Conservation (phyloP, 192 early-diverging fungal genomes). For the Backusella sp. region DNA sequence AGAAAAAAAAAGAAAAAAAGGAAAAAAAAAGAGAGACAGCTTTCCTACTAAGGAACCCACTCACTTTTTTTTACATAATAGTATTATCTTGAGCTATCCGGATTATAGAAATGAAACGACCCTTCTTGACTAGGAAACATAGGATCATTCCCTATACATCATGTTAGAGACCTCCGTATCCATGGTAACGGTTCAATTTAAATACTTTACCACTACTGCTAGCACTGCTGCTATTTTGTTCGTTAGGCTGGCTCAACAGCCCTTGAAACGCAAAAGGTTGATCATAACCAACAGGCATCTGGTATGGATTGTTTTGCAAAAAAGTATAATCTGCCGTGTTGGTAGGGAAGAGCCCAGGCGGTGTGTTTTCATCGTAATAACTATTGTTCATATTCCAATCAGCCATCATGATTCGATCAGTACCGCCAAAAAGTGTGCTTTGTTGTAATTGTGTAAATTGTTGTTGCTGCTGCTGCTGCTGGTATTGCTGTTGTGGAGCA, state of each 20-base stretch:
- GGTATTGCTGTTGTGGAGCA: background rate
- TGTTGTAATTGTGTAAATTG: background rate
- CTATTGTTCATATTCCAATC: background rate
- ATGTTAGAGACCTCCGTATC: no score
- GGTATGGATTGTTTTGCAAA: background rate
- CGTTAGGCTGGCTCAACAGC: background rate
- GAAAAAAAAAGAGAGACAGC: no score
- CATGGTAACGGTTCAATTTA: no score
- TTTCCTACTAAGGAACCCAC: no score
- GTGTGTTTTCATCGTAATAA: background rate
- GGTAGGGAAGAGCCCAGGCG: background rate
- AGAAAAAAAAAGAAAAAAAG: no score
- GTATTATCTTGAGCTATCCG: no score
- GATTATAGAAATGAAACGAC: no score
- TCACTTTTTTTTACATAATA: no score
- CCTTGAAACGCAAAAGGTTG: background rate
- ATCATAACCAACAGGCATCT: constrained; percentile 6
- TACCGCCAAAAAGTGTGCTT: background rate
- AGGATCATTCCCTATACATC: no score
- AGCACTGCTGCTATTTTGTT: background rate
- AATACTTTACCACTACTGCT: no score
- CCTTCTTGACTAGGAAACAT: no score
- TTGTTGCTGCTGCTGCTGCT: background rate
- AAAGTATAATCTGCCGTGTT: background rate
- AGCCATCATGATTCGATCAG: no score